Evolutionary conservation across 2,329 filamentous ascomycete species (phyloP).

Genomic region (Botrytis aclada): DNA sequence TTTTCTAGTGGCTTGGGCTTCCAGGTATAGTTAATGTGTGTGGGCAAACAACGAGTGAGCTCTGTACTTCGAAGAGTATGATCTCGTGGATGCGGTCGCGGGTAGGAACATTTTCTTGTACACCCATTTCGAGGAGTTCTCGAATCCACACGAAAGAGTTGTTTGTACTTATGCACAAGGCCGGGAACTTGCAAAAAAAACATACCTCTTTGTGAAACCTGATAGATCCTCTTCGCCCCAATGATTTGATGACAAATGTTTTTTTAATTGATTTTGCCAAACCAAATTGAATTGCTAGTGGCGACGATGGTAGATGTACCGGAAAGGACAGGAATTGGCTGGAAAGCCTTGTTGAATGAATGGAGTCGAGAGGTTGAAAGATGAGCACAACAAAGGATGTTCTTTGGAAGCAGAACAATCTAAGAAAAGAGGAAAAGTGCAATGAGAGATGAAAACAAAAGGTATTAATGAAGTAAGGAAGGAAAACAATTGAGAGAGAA

Average conservation of each 20-base stretch:
- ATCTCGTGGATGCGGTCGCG: constrained; percentile 14
- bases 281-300: neutral
- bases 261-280: neutral
- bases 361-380: neutral
- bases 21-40: constrained; percentile 10
- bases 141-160: constrained; percentile 16
- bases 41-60: constrained; percentile 12
- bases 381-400: constrained; percentile 11
- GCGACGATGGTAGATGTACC: neutral
- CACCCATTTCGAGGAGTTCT: constrained; percentile 11
- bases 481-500: neutral
- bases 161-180: constrained; percentile 14
- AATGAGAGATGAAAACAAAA: constrained; percentile 2
- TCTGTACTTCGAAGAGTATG: constrained; percentile 9
- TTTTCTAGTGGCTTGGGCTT: neutral
- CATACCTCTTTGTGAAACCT: constrained; percentile 18
- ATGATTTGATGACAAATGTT: neutral
- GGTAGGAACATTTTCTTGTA: constrained; percentile 16
- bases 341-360: constrained; percentile 6
- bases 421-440: neutral
- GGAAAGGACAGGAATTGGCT: constrained; percentile 17
- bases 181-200: constrained; percentile 11
- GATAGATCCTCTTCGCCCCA: constrained; percentile 12
- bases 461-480: constrained; percentile 1
- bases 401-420: neutral